Evolutionary conservation across 2,329 filamentous ascomycete species (phyloP).

Genomic region (Tothia fuscella): DNA sequence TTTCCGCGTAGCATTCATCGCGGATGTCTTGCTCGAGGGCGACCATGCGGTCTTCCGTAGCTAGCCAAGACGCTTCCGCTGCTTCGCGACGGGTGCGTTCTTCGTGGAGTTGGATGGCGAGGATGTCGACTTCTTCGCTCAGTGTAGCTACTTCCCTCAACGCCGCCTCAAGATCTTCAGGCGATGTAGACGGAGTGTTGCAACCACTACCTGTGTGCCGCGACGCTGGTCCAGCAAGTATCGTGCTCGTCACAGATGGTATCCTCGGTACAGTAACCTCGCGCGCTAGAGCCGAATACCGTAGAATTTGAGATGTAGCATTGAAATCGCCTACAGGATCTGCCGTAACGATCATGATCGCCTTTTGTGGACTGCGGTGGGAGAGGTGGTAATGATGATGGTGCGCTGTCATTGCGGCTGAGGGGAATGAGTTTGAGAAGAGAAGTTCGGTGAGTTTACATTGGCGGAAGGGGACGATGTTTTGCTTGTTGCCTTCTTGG

Average conservation of each 20-base stretch:
- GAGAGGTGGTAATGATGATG: constrained; percentile 26
- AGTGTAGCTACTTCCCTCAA: constrained; percentile 73
- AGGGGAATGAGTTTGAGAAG: constrained; percentile 38
- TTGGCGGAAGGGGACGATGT: constrained; percentile 60
- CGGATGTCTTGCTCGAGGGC: constrained; percentile 75
- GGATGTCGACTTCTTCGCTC: constrained; percentile 61
- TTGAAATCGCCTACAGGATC: constrained; percentile 92
- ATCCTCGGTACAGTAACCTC: constrained; percentile 87
- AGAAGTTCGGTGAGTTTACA: constrained; percentile 42
- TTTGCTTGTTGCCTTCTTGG: constrained; percentile 53
- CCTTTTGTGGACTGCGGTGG: constrained; percentile 65
- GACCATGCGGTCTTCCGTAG: constrained; percentile 51
- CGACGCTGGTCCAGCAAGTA: constrained; percentile 33
- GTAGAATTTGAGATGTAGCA: constrained; percentile 87
- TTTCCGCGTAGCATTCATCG: constrained; percentile 79
- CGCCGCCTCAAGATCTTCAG: constrained; percentile 63
- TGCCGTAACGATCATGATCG: constrained; percentile 91
- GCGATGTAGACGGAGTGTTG: constrained; percentile 31
- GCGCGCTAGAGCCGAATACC: constrained; percentile 83
- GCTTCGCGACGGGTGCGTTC: constrained; percentile 60
- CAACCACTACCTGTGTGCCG: constrained; percentile 22
- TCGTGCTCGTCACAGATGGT: constrained; percentile 67
- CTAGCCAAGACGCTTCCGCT: constrained; percentile 60
- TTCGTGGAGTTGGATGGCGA: constrained; percentile 55
- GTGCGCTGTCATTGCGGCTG: constrained; percentile 33